Conservation (phyloP, 306 rosid species). For the Rosa chinensis region DNA sequence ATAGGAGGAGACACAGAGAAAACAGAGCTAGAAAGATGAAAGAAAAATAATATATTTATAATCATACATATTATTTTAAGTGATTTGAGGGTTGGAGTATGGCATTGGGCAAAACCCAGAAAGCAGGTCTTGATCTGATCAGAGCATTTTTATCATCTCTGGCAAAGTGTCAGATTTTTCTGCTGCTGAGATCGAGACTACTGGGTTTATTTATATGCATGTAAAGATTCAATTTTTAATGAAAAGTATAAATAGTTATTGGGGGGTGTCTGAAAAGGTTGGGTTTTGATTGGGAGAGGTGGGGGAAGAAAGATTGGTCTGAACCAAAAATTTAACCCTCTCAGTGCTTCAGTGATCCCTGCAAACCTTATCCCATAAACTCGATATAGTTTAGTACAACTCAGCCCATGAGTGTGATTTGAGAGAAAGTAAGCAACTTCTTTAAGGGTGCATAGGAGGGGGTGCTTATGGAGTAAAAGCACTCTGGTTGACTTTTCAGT, state of each 20-base stretch:
- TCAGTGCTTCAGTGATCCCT: constrained; percentile 38
- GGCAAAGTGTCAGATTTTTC: constrained; percentile 4
- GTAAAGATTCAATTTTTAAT: not conserved
- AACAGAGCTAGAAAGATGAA: constrained; percentile 26
- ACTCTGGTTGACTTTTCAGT: constrained; percentile 24
- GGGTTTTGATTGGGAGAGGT: constrained; percentile 49
- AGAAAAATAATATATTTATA: not conserved
- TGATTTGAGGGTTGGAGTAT: not conserved
- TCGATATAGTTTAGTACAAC: constrained; percentile 11
- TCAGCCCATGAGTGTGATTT: not conserved
- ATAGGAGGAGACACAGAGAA: constrained; percentile 4
- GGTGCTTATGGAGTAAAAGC: constrained; percentile 33
- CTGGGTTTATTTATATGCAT: not conserved
- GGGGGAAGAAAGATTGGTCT: constrained; percentile 42
- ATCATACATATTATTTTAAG: not conserved
- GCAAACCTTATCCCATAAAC: constrained; percentile 58
- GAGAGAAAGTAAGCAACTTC: constrained; percentile 22
- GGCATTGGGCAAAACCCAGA: constrained; percentile 30
- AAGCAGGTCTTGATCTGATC: constrained; percentile 35
- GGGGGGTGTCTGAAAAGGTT: constrained; percentile 29
- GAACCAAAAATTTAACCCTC: not conserved
- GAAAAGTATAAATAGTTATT: not conserved
- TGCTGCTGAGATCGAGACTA: not conserved
- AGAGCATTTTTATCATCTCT: constrained; percentile 18
- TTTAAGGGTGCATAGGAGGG: constrained; percentile 30